Evolutionary conservation across 2,329 filamentous ascomycete genomes (phyloP).

Genomic region (Orbilia javanica): DNA sequence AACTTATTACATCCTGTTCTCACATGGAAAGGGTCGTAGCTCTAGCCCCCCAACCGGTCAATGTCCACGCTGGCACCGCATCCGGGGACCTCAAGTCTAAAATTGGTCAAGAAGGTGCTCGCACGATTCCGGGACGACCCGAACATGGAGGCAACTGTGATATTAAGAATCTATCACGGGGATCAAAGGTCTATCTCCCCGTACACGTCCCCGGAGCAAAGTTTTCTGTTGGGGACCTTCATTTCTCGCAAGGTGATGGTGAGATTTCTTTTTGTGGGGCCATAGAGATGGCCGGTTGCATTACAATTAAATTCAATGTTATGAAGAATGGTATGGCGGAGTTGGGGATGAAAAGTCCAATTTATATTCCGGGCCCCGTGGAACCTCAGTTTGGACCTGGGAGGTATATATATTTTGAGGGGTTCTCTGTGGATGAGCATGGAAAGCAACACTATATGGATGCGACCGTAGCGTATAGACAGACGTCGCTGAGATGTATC

Average conservation of each 20-base stretch:
- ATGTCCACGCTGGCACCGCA: conserved; percentile 78
- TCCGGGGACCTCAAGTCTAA: conserved; percentile 72
- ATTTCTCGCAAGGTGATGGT: conserved; percentile 87
- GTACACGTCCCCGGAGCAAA: conserved; percentile 89
- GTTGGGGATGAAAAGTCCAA: conserved; percentile 82
- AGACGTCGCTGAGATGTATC: conserved; percentile 77
- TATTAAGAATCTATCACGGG: conserved; percentile 85
- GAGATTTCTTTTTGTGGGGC: conserved; percentile 91
- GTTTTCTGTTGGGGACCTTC: conserved; percentile 88
- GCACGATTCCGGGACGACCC: conserved; percentile 85
- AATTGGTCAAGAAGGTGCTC: conserved; percentile 81
- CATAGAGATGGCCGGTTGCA: conserved; percentile 93
- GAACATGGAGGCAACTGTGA: conserved; percentile 93
- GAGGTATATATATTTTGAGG: conserved; percentile 85
- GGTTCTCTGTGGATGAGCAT: conserved; percentile 87
- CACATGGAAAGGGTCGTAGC: conserved; percentile 79
- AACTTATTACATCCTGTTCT: conserved; percentile 78
- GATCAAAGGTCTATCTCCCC: conserved; percentile 85
- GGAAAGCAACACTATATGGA: conserved; percentile 93
- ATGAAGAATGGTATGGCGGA: conserved; percentile 83
- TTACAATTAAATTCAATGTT: conserved; percentile 89
- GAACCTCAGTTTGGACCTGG: conserved; percentile 89
- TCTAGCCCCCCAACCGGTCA: conserved; percentile 78
- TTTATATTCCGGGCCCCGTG: conserved; percentile 87
- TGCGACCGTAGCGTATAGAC: conserved; percentile 85